phyloP scores from a whole-genome alignment of 2,329 filamentous ascomycete species.

The Pseudogymnoascus sp. region DNA sequence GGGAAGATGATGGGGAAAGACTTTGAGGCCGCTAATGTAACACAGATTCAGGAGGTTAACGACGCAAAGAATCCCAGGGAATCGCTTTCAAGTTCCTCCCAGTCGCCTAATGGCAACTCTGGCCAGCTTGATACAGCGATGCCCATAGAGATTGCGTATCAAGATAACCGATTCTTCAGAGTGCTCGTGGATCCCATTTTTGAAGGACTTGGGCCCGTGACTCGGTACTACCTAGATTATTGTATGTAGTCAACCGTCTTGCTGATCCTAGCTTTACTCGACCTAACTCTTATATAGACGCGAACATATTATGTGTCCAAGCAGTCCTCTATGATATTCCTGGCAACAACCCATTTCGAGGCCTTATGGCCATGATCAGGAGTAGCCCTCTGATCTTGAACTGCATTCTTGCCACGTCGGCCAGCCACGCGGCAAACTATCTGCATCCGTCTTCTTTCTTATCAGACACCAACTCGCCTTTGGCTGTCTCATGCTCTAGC shows the following conservation, averaged over 20 bases:
- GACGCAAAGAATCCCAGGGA: not conserved
- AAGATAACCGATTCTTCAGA: not conserved
- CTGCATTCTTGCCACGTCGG: not conserved
- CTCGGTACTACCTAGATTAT: not conserved
- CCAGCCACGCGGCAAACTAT: not conserved
- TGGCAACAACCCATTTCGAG: not conserved
- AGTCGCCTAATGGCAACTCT: not conserved
- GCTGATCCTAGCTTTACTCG: not conserved
- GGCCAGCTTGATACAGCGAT: not conserved
- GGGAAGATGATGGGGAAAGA: slow-evolving; percentile 24
- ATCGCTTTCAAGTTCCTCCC: not conserved
- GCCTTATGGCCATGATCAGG: not conserved
- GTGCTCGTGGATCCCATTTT: not conserved
- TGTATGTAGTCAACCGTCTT: not conserved
- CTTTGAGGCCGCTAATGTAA: not conserved
- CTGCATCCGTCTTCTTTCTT: not conserved
- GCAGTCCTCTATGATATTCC: not conserved
- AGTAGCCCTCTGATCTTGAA: not conserved
- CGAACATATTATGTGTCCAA: not conserved
- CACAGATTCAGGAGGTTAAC: not conserved
- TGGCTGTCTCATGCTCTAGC: not conserved
- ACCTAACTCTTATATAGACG: not conserved
- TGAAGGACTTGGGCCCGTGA: not conserved
- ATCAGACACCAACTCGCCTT: not conserved
- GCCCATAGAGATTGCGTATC: not conserved